phyloP scores from a whole-genome alignment of 306 rosid genomes.

The Cicer cuneatum region DNA sequence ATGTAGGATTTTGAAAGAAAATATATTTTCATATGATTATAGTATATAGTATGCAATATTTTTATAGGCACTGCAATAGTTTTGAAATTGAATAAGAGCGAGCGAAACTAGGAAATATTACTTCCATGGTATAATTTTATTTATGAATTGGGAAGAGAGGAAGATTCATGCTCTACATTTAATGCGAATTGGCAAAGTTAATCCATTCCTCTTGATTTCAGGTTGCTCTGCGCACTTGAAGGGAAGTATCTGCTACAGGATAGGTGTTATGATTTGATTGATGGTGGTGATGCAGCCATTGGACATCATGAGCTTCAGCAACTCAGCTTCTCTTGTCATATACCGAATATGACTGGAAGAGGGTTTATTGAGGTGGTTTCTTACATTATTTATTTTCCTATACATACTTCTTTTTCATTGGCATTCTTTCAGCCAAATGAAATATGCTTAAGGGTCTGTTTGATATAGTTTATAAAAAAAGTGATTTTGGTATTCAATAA shows the following conservation, averaged over 20 bases:
- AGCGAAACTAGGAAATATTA: conserved; percentile 4
- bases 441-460: background rate
- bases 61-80: background rate
- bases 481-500: too few relatives aligned
- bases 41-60: background rate
- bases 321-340: conserved; percentile 67
- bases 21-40: conserved; percentile 8
- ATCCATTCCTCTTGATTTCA: conserved; percentile 51
- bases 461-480: too few relatives aligned
- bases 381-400: background rate
- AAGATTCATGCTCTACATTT: conserved; percentile 33
- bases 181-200: conserved; percentile 11
- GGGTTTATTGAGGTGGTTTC: conserved; percentile 83
- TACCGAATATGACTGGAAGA: conserved; percentile 72
- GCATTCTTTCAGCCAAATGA: conserved; percentile 13
- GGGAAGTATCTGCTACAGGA: conserved; percentile 78
- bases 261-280: conserved; percentile 61
- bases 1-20: conserved; percentile 16
- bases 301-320: conserved; percentile 51
- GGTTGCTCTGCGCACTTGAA: conserved; percentile 89
- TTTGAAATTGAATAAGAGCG: conserved; percentile 31
- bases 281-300: conserved; percentile 48
- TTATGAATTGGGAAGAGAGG: conserved; percentile 14
- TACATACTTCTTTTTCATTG: background rate
- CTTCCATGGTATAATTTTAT: background rate